phyloP scores from a whole-genome alignment of 2,329 filamentous ascomycete genomes.

The Huntiella decipiens region DNA sequence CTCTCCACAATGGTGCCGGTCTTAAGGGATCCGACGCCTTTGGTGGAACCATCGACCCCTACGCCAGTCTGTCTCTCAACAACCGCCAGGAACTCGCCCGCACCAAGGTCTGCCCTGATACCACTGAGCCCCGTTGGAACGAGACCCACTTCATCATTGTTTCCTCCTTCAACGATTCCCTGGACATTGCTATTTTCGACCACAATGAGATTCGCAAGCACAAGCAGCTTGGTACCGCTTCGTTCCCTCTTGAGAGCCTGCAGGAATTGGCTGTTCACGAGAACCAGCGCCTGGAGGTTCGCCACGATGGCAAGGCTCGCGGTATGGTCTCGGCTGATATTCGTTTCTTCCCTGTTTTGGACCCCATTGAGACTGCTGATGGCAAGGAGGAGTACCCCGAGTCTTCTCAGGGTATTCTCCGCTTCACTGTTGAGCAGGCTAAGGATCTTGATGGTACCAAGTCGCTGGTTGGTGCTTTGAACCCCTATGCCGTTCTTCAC shows the following conservation, averaged over 20 bases:
- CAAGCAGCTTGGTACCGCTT: constrained; percentile 71
- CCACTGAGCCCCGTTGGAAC: constrained; percentile 77
- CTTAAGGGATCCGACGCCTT: constrained; percentile 94
- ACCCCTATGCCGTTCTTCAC: constrained; percentile 73
- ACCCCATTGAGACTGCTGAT: constrained; percentile 33
- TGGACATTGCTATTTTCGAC: constrained; percentile 74
- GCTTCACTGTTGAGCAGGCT: constrained; percentile 84
- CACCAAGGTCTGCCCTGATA: constrained; percentile 77
- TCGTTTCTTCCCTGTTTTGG: constrained; percentile 83
- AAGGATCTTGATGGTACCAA: constrained; percentile 89
- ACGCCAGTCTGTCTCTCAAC: constrained; percentile 70
- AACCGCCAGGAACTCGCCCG: constrained; percentile 61
- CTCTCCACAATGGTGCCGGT: constrained; percentile 74
- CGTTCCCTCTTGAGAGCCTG: constrained; percentile 67
- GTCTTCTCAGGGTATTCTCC: constrained; percentile 80
- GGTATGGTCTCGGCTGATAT: constrained; percentile 67
- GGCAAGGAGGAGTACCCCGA: constrained; percentile 66
- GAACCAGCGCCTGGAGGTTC: constrained; percentile 68
- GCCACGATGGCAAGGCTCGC: constrained; percentile 65
- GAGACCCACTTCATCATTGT: constrained; percentile 93
- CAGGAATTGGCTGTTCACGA: constrained; percentile 62
- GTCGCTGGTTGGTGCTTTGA: constrained; percentile 78
- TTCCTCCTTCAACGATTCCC: constrained; percentile 70
- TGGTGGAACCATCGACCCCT: constrained; percentile 78
- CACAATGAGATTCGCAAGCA: constrained; percentile 95